A percentile compares a stretch with the other conserved stretches of the same genome.
These are phyloP conservation scores for Selenicereus undatus DNA, from an alignment of 148 eudicot genomes.

Conservation along the genomic window DNA sequence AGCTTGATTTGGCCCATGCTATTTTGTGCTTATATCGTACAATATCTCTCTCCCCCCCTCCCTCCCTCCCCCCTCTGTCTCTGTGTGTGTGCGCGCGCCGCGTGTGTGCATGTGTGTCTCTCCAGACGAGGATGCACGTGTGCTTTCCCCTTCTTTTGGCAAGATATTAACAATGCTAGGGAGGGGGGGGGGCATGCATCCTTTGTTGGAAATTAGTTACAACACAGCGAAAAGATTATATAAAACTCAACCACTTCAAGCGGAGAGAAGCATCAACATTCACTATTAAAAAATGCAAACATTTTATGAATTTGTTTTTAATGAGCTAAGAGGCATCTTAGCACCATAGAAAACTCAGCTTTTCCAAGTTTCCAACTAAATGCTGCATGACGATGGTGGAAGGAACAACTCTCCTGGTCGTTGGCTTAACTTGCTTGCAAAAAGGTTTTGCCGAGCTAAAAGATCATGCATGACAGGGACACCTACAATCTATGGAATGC, in stretches of 20 bases:
- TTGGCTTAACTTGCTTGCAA: not conserved
- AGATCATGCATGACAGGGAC: not conserved
- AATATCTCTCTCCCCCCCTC: not conserved
- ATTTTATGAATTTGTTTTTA: not conserved
- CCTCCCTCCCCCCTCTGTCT: too few species aligned
- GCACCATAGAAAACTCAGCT: not conserved
- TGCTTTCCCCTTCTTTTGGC: not conserved
- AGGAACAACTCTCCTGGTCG: not conserved
- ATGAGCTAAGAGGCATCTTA: not conserved
- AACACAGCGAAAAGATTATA: not conserved
- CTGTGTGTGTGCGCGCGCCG: too few species aligned
- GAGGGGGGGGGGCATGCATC: not conserved
- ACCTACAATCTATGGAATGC: not conserved
- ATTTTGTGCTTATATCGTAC: not conserved
- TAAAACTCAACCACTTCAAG: not conserved
- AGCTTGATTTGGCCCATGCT: not conserved
- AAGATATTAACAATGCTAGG: not conserved
- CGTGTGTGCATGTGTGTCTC: not conserved
- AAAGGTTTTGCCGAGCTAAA: not conserved
- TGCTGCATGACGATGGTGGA: not conserved
- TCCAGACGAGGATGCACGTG: too few species aligned
- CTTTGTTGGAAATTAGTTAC: not conserved
- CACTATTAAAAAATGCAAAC: not conserved
- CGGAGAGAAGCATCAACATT: not conserved
- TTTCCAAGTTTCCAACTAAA: not conserved